phyloP scores from a whole-genome alignment of 1,139 yeast species.

The Kodamaea arcana region DNA sequence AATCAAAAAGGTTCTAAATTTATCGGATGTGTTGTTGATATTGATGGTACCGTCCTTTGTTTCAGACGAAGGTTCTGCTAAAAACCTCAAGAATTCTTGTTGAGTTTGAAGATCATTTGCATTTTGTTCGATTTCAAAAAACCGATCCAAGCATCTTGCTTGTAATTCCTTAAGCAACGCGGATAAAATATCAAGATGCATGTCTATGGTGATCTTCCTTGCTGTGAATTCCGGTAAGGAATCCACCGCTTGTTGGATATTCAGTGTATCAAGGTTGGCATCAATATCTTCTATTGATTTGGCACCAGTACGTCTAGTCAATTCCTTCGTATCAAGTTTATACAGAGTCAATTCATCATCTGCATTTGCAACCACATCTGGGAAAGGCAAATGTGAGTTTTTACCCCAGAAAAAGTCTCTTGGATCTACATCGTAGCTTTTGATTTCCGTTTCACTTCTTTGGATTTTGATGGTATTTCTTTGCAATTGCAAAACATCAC shows the following conservation, averaged over 20 bases:
- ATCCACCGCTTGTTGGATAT: slow-evolving; percentile 84
- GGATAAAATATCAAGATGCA: slow-evolving; percentile 95
- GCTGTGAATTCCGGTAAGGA: slow-evolving; percentile 90
- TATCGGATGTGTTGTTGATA: slow-evolving; percentile 64
- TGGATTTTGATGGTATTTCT: slow-evolving; percentile 62
- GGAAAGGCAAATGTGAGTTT: slow-evolving; percentile 87
- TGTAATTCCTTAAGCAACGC: slow-evolving; percentile 79
- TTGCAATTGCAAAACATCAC: slow-evolving; percentile 80
- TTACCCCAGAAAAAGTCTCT: slow-evolving; percentile 86
- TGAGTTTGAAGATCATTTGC: slow-evolving; percentile 59
- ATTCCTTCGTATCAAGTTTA: slow-evolving; percentile 81
- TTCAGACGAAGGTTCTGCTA: slow-evolving; percentile 47
- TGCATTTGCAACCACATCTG: slow-evolving; percentile 95
- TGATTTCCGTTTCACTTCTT: slow-evolving; percentile 39
- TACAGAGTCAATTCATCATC: slow-evolving; percentile 77
- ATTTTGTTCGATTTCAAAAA: slow-evolving; percentile 90
- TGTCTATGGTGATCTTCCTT: slow-evolving; percentile 81
- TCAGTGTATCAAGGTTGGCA: slow-evolving; percentile 65
- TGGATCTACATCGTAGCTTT: slow-evolving; percentile 83
- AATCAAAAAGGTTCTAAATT: slow-evolving; percentile 81
- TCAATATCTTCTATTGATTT: slow-evolving; percentile 69
- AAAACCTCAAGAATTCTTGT: slow-evolving; percentile 54
- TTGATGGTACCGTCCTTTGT: too few relatives aligned
- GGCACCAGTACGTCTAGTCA: slow-evolving; percentile 78
- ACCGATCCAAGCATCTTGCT: slow-evolving; percentile 78